phyloP scores from a whole-genome alignment of 2,329 filamentous ascomycete species.

The Claviceps purpurea region DNA sequence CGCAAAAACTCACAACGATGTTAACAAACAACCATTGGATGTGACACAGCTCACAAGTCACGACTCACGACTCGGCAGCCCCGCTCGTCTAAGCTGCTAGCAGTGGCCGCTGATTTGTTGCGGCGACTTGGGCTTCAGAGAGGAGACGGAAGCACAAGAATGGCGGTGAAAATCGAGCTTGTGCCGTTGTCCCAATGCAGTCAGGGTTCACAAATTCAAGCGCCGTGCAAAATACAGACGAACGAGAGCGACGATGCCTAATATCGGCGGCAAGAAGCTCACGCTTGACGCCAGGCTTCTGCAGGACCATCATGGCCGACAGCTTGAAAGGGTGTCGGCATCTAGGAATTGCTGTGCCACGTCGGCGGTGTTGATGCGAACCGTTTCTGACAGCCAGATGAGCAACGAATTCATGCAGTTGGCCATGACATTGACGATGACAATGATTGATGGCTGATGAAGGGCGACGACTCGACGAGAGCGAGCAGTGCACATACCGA shows the following conservation, averaged over 20 bases:
- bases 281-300: background rate
- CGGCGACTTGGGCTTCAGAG: background rate
- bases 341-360: slow-evolving; percentile 24
- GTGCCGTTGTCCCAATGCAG: no score
- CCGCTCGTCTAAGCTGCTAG: background rate
- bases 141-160: background rate
- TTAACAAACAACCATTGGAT: no score
- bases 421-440: no score
- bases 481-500: slow-evolving; percentile 11
- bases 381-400: slow-evolving; percentile 9
- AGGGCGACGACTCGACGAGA: background rate
- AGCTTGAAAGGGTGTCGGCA: slow-evolving; percentile 12
- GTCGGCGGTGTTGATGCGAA: slow-evolving; percentile 16
- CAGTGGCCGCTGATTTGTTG: background rate
- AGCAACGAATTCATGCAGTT: background rate
- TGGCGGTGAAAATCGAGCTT: background rate
- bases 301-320: slow-evolving; percentile 3
- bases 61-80: background rate
- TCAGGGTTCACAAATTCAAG: no score
- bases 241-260: no score
- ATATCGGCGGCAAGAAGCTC: no score
- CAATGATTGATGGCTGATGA: background rate
- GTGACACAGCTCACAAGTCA: no score
- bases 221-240: no score
- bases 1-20: no score